A percentile compares a stretch with the other conserved stretches of the same genome.
phyloP scores from a whole-genome alignment of 129 eudicot genomes.

The Sambucus nigra region DNA sequence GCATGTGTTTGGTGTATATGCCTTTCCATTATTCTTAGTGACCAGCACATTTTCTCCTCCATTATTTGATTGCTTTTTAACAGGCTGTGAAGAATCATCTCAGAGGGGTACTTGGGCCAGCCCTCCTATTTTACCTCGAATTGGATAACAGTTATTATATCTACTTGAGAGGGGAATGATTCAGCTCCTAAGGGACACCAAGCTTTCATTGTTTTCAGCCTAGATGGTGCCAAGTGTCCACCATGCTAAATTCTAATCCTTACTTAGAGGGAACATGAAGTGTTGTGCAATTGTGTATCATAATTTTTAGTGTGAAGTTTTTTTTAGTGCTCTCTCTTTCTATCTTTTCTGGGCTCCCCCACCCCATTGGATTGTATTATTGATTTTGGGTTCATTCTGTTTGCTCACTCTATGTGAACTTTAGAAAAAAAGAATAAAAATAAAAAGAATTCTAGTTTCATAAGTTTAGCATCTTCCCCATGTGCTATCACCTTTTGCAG shows the following conservation, averaged over 20 bases:
- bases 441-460: constrained; percentile 3
- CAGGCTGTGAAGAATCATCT: constrained; percentile 17
- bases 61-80: constrained; percentile 20
- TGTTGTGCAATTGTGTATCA: constrained; percentile 8
- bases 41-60: constrained; percentile 15
- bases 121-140: constrained; percentile 2
- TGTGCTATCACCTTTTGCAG: constrained; percentile 13
- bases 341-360: not conserved
- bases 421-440: too few relatives aligned
- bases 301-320: constrained; percentile 8
- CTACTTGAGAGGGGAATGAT: constrained; percentile 9
- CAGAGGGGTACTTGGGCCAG: constrained; percentile 7
- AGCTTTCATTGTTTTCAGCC: not conserved
- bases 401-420: constrained; percentile 8
- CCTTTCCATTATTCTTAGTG: constrained; percentile 7
- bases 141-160: constrained; percentile 9
- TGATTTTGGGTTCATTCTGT: constrained; percentile 8
- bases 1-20: constrained; percentile 44
- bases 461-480: constrained; percentile 18
- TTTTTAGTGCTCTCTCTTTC: constrained; percentile 3
- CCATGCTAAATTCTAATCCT: not conserved
- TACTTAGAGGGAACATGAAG: not conserved
- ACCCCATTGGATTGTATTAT: constrained; percentile 9
- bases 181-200: not conserved
- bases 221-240: constrained; percentile 3